phyloP scores from a whole-genome alignment of 2,329 filamentous ascomycete species.

The Triangularia verruculosa region DNA sequence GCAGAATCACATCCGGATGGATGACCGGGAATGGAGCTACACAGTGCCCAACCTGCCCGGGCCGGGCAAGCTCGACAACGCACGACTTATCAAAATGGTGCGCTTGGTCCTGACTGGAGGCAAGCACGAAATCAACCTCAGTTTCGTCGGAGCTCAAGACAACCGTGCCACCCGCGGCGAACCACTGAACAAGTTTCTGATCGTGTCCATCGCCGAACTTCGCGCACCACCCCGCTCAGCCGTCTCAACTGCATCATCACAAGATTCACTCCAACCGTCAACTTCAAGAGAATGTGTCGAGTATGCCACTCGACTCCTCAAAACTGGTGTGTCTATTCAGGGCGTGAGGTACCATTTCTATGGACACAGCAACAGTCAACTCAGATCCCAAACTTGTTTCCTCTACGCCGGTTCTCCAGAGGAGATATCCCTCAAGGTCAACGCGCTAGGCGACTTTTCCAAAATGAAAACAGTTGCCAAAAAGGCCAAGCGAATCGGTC shows the following conservation, averaged over 20 bases:
- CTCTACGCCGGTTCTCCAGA: conserved; percentile 39
- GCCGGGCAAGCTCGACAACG: conserved; percentile 17
- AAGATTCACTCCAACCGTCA: too few relatives aligned
- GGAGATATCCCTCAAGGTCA: too few relatives aligned
- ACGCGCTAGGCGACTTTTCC: too few relatives aligned
- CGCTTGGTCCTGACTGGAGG: conserved; percentile 19
- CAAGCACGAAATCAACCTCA: conserved; percentile 28
- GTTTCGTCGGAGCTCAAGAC: conserved; percentile 30
- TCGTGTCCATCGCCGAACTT: too few relatives aligned
- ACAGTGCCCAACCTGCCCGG: conserved; percentile 28
- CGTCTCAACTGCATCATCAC: too few relatives aligned
- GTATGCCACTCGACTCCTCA: conserved; percentile 36
- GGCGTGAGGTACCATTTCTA: conserved; percentile 40
- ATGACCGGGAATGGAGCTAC: conserved; percentile 31
- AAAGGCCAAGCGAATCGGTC: background rate
- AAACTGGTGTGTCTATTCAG: conserved; percentile 35
- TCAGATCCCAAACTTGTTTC: conserved; percentile 42
- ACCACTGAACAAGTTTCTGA: too few relatives aligned
- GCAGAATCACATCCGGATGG: conserved; percentile 25
- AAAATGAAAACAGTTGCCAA: too few relatives aligned
- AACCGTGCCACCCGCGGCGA: conserved; percentile 34
- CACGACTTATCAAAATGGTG: conserved; percentile 32
- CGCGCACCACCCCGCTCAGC: too few relatives aligned
- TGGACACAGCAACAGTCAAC: conserved; percentile 43
- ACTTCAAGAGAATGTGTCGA: too few relatives aligned